Conservation (phyloP, 306 rosid genomes). For the Lathyrus tuberosus region DNA sequence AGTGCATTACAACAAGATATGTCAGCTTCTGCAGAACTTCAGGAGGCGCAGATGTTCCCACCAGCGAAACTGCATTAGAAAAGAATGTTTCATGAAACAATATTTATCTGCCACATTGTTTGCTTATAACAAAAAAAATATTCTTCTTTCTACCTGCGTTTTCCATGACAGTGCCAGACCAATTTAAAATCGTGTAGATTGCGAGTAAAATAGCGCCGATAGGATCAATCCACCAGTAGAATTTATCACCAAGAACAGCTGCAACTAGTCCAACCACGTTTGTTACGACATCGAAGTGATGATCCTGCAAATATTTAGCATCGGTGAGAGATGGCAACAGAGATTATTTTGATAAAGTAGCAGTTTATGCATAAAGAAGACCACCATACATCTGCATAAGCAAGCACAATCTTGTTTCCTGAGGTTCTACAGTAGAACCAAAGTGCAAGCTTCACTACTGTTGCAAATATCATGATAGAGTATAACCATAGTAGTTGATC, state of each 20-base stretch:
- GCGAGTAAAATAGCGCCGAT: constrained; percentile 88
- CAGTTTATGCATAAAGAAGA: constrained; percentile 6
- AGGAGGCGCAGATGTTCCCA: constrained; percentile 93
- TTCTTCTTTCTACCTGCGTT: constrained; percentile 66
- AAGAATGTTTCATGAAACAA: neutral
- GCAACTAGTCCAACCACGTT: constrained; percentile 85
- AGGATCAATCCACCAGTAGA: constrained; percentile 94
- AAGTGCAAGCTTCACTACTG: constrained; percentile 72
- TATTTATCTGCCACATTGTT: neutral
- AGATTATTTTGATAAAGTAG: neutral
- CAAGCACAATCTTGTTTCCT: constrained; percentile 79
- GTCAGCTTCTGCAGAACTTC: constrained; percentile 87
- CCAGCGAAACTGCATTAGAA: constrained; percentile 62
- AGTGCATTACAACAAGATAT: constrained; percentile 73
- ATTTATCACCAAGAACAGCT: constrained; percentile 83
- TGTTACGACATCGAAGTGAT: constrained; percentile 91
- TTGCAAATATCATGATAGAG: constrained; percentile 71
- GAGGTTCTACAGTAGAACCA: constrained; percentile 82
- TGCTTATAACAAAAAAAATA: too few relatives aligned
- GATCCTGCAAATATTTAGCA: constrained; percentile 70
- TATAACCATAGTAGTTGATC: constrained; percentile 66
- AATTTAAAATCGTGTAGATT: constrained; percentile 75
- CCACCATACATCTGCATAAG: constrained; percentile 73
- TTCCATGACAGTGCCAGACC: constrained; percentile 89
- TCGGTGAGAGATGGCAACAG: constrained; percentile 7